These are phyloP conservation scores for Colletotrichum echinochloae DNA, from an alignment of 2,329 filamentous ascomycete genomes.

Conservation along the genomic window DNA sequence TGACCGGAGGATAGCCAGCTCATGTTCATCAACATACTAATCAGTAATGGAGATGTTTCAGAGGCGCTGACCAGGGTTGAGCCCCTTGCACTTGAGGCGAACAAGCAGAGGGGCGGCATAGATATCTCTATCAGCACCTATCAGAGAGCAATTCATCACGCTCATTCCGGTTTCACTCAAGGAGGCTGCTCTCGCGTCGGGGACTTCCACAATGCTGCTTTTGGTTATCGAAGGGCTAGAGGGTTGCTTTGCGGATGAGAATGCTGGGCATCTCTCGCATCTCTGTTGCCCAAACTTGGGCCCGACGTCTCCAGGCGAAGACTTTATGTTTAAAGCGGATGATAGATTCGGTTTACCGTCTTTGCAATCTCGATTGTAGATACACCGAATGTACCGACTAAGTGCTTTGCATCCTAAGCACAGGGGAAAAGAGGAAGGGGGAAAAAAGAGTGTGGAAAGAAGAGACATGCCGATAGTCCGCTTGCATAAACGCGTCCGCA, in stretches of 20 bases:
- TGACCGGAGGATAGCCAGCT: not conserved
- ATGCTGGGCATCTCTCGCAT: not conserved
- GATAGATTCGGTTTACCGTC: constrained; percentile 47
- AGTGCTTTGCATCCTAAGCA: no score
- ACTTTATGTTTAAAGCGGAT: constrained; percentile 46
- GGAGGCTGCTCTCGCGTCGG: no score
- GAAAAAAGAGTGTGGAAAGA: not conserved
- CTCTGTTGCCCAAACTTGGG: not conserved
- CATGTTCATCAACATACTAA: no score
- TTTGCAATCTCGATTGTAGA: not conserved
- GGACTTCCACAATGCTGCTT: not conserved
- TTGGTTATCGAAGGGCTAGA: not conserved
- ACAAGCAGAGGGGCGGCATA: not conserved
- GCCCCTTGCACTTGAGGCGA: constrained; percentile 42
- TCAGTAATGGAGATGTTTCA: no score
- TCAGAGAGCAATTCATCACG: not conserved
- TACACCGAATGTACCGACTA: not conserved
- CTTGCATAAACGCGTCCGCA: not conserved
- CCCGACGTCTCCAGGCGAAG: not conserved
- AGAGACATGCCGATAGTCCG: rapidly evolving
- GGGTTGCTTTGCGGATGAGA: not conserved
- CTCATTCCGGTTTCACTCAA: not conserved
- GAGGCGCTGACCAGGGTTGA: not conserved
- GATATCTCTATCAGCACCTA: constrained; percentile 10
- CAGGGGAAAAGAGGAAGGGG: no score